These are phyloP conservation scores for Spinacia oleracea DNA, from an alignment of 179 eudicot species.

Conservation along the genomic window DNA sequence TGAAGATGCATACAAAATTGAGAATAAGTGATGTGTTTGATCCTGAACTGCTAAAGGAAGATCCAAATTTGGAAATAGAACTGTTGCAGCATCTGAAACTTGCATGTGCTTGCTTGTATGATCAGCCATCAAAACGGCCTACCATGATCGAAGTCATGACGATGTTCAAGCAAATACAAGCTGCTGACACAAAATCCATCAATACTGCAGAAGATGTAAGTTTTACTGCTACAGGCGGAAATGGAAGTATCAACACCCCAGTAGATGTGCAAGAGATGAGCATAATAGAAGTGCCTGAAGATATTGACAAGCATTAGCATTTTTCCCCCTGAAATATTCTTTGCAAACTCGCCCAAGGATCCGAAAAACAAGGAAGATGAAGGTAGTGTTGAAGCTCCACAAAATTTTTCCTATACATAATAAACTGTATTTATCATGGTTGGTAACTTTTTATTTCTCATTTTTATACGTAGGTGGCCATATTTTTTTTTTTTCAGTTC, in stretches of 20 bases:
- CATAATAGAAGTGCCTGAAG: conserved; percentile 66
- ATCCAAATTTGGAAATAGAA: conserved; percentile 65
- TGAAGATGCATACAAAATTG: conserved; percentile 62
- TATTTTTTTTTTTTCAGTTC: conserved; percentile 19
- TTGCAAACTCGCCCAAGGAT: no score
- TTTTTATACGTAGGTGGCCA: conserved; percentile 41
- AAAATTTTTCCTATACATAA: no score
- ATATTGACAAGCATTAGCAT: conserved; percentile 33
- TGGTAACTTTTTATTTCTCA: conserved; percentile 22
- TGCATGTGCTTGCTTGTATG: conserved; percentile 83
- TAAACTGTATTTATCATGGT: conserved; percentile 15
- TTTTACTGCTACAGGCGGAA: conserved; percentile 37
- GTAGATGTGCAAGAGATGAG: conserved; percentile 55
- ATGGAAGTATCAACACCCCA: conserved; percentile 27
- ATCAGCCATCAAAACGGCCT: conserved; percentile 68
- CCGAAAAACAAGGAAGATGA: no score
- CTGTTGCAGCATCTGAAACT: conserved; percentile 69
- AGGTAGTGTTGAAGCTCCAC: no score
- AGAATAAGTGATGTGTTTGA: conserved; percentile 71
- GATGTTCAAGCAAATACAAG: conserved; percentile 89
- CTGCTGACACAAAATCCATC: conserved; percentile 62
- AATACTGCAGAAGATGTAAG: conserved; percentile 41
- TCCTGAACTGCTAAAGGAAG: conserved; percentile 59
- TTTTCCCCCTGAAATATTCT: no score
- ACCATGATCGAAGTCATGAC: conserved; percentile 95